Conservation (phyloP, 495 filamentous ascomycete species). For the Penicillium herquei region DNA sequence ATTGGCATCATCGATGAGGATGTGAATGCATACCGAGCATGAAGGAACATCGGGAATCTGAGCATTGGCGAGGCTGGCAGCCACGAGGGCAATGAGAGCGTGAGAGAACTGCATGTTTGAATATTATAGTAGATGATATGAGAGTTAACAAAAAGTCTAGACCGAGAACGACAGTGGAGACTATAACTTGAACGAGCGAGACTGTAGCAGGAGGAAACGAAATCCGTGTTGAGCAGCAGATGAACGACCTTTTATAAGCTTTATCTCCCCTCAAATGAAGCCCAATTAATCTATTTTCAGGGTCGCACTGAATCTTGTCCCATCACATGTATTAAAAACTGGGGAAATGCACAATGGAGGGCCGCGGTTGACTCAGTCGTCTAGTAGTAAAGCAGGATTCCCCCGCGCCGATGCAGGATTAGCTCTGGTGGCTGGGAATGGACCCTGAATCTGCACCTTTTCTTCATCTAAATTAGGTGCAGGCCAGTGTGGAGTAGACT, state of each 20-base stretch:
- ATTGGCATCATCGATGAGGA: not conserved
- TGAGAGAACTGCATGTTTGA: slow-evolving; percentile 43
- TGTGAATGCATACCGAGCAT: slow-evolving; percentile 39
- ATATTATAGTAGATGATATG: slow-evolving; percentile 2
- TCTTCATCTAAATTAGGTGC: not conserved
- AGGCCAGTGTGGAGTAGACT: not conserved
- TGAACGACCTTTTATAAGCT: slow-evolving; percentile 2
- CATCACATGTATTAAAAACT: not conserved
- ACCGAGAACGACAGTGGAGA: slow-evolving; percentile 28
- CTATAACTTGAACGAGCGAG: slow-evolving; percentile 20
- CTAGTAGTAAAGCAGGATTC: not conserved
- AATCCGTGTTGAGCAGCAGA: not conserved
- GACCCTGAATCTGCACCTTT: not conserved
- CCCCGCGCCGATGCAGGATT: not conserved
- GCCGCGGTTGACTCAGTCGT: slow-evolving; percentile 1
- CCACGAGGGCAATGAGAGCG: slow-evolving; percentile 33
- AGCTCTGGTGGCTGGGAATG: not conserved
- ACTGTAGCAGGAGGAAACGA: not conserved
- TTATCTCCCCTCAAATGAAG: not conserved
- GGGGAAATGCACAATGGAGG: not conserved
- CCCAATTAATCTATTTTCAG: not conserved
- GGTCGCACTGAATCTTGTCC: not conserved
- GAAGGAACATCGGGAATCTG: slow-evolving; percentile 41
- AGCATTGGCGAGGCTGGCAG: slow-evolving; percentile 36
- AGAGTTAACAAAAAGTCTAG: not conserved